A percentile compares a stretch with the other conserved stretches of the same genome.
Conservation (phyloP, 164 flowering plant species). For the Euptelea pleiosperma region DNA sequence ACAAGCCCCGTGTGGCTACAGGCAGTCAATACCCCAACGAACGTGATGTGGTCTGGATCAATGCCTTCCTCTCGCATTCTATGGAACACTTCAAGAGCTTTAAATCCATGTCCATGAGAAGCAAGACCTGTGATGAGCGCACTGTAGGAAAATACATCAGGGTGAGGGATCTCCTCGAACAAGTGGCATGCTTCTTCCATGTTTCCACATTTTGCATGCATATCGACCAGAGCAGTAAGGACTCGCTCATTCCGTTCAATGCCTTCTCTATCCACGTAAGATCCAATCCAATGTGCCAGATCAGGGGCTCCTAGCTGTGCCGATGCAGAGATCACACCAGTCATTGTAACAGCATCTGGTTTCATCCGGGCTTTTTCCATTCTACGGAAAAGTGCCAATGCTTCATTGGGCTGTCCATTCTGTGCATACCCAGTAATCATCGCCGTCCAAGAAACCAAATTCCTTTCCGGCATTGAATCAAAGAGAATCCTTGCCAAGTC, state of each 20-base stretch:
- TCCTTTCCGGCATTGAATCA: conserved; percentile 34
- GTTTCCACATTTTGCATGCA: conserved; percentile 44
- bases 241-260: conserved; percentile 31
- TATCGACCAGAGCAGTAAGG: conserved; percentile 37
- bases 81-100: conserved; percentile 27
- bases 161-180: conserved; percentile 28
- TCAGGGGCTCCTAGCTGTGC: conserved; percentile 32
- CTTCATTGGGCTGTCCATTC: conserved; percentile 29
- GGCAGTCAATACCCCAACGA: conserved; percentile 36
- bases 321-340: conserved; percentile 31
- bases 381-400: conserved; percentile 20
- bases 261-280: conserved; percentile 25
- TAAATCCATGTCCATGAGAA: conserved; percentile 32
- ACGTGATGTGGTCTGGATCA: conserved; percentile 34
- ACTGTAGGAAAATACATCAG: conserved; percentile 34
- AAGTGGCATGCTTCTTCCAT: conserved; percentile 31
- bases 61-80: conserved; percentile 24
- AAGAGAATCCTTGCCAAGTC: conserved; percentile 28
- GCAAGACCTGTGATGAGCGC: conserved; percentile 40
- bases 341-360: conserved; percentile 34
- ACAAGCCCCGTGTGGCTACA: conserved; percentile 40
- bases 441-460: conserved; percentile 37
- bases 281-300: conserved; percentile 27
- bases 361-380: conserved; percentile 23
- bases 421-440: conserved; percentile 41